Base-by-base conservation (phyloP, 495 filamentous ascomycete species). In the Penicillium cosmopolitanum region DNA sequence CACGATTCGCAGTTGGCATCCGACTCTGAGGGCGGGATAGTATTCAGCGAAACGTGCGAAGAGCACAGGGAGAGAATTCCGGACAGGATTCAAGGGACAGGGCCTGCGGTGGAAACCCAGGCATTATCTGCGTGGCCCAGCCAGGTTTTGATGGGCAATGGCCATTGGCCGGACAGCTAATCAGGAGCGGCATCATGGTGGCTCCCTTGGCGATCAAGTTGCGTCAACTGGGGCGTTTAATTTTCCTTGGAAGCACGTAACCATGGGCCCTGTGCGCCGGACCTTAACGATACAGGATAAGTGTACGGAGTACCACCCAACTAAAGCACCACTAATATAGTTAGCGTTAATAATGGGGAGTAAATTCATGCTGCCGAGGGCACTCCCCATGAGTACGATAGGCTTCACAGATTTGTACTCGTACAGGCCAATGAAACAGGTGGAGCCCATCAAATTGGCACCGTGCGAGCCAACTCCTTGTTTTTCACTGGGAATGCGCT, bases 201-300 rank as follows among this genome's bases (percentile, higher is more conserved):
- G 35, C 28, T 48, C 28, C 28, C 35, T 38, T 57, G 63, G 60
- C 62, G 63, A 61, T 64, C 66, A 47, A 54, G 60, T 66, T 66
- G 66, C 66, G 66, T 66, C 63, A 66, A 63, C 44, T 53, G 51
- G 36, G 57, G 38, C 18, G 5, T 19, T 51, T 55, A 40, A 56
- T 53, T 58, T 52, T 33, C 46, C 43, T 51, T 53, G 25, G 50
- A 31, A 51, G 50, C 56, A 61, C 52, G 57, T 40, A 66, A 60
- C 61, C 64, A 62, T 55, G 64, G 58, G n/a, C 61, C 56, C 33
- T 15, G 21, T 50, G 13, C 28, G 28, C 8, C 28, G 6, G 6
- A 1, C 28, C 8, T 9, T 31, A 31, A 31, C 28, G 8, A 8
- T 31, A 31, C 28, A 31, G 28, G 28, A 31, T 31, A 8, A 8